These are phyloP conservation scores for Diaporthe vaccinii DNA, from an alignment of 2,329 filamentous ascomycete genomes.

Conservation along the genomic window DNA sequence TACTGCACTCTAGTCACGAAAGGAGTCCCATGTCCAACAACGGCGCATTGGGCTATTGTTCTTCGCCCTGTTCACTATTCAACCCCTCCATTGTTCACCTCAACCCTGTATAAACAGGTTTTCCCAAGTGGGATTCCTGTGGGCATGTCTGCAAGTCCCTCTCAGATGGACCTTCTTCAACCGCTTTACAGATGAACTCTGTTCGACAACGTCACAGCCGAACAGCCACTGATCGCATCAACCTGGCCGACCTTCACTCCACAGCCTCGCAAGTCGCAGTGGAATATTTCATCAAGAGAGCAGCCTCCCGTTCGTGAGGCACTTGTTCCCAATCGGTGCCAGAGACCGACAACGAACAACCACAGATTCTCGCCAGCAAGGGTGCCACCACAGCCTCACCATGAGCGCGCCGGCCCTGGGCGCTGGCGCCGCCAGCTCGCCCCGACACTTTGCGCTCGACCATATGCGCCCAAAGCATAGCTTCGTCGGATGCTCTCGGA, in stretches of 20 bases:
- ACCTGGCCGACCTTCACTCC: background rate
- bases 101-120: background rate
- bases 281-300: background rate
- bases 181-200: constrained; percentile 20
- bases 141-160: constrained; percentile 23
- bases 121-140: constrained; percentile 17
- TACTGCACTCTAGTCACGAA: background rate
- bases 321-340: background rate
- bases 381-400: background rate
- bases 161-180: constrained; percentile 11
- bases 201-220: constrained; percentile 18
- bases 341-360: background rate
- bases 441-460: constrained; percentile 68
- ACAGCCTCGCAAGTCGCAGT: constrained; percentile 12
- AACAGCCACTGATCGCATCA: constrained; percentile 17
- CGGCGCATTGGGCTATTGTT: constrained; percentile 1
- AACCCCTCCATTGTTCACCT: background rate
- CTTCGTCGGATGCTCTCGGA: constrained; percentile 88
- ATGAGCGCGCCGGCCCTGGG: constrained; percentile 45
- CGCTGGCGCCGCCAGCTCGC: constrained; percentile 55
- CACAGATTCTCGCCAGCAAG: background rate
- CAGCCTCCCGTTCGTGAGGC: background rate
- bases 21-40: constrained; percentile 2
- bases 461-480: constrained; percentile 69
- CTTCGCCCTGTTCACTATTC: background rate